Evolutionary conservation across 352 stramenopile species (phyloP), one percentile per base, ranked within the genome.

Genomic region (Phytophthora sp.): DNA sequence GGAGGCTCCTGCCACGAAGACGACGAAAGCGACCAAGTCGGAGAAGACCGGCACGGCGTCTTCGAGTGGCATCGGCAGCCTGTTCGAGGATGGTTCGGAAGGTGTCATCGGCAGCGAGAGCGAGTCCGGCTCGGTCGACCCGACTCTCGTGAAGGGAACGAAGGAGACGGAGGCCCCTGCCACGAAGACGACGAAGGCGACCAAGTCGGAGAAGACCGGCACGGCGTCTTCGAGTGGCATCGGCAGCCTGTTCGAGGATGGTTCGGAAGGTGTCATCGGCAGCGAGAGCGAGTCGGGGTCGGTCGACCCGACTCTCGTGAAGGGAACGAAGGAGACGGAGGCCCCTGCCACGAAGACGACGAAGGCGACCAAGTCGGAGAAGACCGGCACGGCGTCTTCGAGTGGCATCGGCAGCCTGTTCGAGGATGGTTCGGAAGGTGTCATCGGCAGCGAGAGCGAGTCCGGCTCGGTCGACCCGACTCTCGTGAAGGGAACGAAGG

Each of bases 11-110:
- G 21, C 8, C 5, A 28, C 41, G 0, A 50, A 50, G 43, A 54
- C 39, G 11, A 61, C 53, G 4, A 61, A 61, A 41, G 15, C 53
- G 11, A 54, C 53, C 3, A 61, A 61, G 31, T 46, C 51, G 1
- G 45, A 54, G 54, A 62, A 62, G 54, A 62, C 54, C 20, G 37
- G 51, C 18, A 50, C 51, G 2, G 51, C 51, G 8, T 58, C 35
- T 5, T 26, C 20, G 20, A 53, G 53, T 26, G 53, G 39, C n/a
- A 26, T 53, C 30, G 45, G 55, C 21, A 58, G 45, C n/a, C 30
- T 64, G 13, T 64, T 64, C 4, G 46, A 50, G 15, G 55, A 64
- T 27, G 43, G 31, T 0, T 54, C 34, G 2, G 41, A 39, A 15
- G 55, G 45, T 10, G 11, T 55, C 23, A 58, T 52, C 6, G 20